Conservation (phyloP, 2,329 filamentous ascomycete genomes). For the Alternaria tenuissima region DNA sequence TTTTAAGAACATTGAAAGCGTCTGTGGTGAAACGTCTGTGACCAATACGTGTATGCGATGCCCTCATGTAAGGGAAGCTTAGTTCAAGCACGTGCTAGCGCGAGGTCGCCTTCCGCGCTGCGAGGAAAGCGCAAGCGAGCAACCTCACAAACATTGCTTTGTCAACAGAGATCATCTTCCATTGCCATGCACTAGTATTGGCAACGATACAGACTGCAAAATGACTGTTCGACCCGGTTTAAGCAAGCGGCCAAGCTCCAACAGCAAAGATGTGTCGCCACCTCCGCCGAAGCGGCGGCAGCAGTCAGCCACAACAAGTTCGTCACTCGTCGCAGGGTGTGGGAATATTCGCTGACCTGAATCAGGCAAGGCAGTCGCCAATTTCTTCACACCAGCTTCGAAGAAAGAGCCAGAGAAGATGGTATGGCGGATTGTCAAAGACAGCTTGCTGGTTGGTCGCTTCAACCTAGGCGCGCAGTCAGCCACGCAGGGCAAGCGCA, state of each 20-base stretch:
- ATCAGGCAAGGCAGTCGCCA: constrained; percentile 73
- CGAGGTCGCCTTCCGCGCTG: constrained; percentile 37
- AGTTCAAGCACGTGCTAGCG: constrained; percentile 42
- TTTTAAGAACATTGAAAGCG: no score
- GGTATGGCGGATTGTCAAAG: constrained; percentile 72
- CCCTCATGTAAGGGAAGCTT: not conserved
- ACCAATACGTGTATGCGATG: not conserved
- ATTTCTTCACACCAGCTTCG: constrained; percentile 87
- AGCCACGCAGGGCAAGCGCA: constrained; percentile 29
- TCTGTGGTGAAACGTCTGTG: not conserved
- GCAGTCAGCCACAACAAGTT: constrained; percentile 63
- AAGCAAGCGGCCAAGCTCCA: constrained; percentile 50
- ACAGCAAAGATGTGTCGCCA: constrained; percentile 62
- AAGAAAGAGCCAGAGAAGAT: constrained; percentile 82
- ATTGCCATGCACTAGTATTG: not conserved
- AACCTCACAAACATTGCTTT: constrained; percentile 10
- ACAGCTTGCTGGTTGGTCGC: constrained; percentile 77
- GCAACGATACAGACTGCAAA: not conserved
- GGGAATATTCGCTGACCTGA: constrained; percentile 9
- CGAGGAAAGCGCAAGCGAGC: constrained; percentile 19
- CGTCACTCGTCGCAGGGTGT: constrained; percentile 30
- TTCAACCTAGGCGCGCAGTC: constrained; percentile 62
- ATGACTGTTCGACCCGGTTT: constrained; percentile 33
- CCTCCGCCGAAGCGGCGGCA: constrained; percentile 65
- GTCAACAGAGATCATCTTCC: constrained; percentile 6